These are phyloP conservation scores for Vitis labrusca DNA, from an alignment of 164 flowering plant genomes.

Conservation along the genomic window DNA sequence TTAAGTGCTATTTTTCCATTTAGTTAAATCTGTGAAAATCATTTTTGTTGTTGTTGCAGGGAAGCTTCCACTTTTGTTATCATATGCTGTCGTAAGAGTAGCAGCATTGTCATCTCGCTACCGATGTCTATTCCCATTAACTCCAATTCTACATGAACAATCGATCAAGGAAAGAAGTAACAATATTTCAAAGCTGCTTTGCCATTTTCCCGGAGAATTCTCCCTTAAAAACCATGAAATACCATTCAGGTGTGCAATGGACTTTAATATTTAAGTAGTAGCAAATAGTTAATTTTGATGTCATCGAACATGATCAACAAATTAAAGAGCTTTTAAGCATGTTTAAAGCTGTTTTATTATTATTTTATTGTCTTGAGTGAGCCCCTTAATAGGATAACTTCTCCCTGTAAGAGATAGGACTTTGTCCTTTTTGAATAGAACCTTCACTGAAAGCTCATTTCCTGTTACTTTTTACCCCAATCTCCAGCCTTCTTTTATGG, in stretches of 20 bases:
- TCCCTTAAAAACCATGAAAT: conserved; percentile 27
- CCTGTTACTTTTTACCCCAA: no score
- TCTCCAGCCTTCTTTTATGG: neutral
- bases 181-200: conserved; percentile 31
- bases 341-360: no score
- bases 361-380: no score
- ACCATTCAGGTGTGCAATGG: conserved; percentile 50
- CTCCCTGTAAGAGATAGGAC: no score
- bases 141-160: conserved; percentile 16
- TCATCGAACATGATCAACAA: neutral
- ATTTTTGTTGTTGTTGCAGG: conserved; percentile 36
- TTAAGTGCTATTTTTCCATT: no score
- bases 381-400: no score
- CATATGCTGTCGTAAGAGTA: conserved; percentile 40
- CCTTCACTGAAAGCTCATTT: no score
- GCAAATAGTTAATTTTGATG: neutral
- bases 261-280: neutral
- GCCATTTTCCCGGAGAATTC: conserved; percentile 34
- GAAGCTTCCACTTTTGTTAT: conserved; percentile 28
- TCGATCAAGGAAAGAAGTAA: conserved; percentile 21
- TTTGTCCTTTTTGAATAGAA: no score
- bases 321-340: no score
- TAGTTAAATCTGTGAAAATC: neutral
- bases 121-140: conserved; percentile 22
- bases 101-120: conserved; percentile 38